Conservation (phyloP, 768 basidiomycete genomes). For the Suillus sp. region DNA sequence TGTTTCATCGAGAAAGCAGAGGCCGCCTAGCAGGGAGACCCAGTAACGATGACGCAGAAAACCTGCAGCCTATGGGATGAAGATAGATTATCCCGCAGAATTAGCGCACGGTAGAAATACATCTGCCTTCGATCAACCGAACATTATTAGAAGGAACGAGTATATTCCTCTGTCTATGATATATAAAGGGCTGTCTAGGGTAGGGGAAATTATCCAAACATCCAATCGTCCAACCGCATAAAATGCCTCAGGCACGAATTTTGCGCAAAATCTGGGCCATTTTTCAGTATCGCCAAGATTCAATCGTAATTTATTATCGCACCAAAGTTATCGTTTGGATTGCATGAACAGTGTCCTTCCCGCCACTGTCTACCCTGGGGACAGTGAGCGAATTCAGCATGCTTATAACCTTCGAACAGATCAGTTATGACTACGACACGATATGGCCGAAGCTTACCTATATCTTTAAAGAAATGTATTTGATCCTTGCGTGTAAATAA, state of each 20-base stretch:
- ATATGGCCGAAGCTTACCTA: constrained; percentile 44
- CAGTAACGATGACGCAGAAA: no score
- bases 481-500: constrained; percentile 87
- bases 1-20: neutral
- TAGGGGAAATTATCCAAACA: neutral
- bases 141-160: no score
- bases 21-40: neutral
- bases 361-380: constrained; percentile 70
- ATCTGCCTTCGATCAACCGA: neutral
- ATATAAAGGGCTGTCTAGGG: no score
- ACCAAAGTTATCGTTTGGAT: constrained; percentile 76
- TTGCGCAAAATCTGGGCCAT: constrained; percentile 27
- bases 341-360: constrained; percentile 87
- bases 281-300: constrained; percentile 3
- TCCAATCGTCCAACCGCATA: constrained; percentile 27
- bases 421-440: constrained; percentile 10
- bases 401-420: constrained; percentile 57
- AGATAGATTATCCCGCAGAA: neutral
- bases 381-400: constrained; percentile 95
- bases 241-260: constrained; percentile 33
- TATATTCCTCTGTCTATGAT: no score
- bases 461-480: constrained; percentile 94
- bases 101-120: neutral
- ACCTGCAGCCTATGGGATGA: neutral
- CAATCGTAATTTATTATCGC: constrained; percentile 22